Evolutionary conservation across 331 rosid species (phyloP), one percentile per base, ranked within the genome.

Genomic region (Telfairia occidentalis): DNA sequence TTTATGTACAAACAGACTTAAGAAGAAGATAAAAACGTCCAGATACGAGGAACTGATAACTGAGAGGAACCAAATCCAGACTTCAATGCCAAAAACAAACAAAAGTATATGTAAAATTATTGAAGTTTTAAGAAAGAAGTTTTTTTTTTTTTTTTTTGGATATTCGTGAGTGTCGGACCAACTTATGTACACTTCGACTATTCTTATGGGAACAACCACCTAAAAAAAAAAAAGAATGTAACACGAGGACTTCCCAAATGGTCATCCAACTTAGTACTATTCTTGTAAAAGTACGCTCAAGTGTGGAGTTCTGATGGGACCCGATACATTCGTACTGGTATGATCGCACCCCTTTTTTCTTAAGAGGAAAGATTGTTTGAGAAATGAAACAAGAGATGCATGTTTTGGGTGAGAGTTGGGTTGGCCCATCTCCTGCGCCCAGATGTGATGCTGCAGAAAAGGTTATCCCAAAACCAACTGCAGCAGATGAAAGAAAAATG

Each of bases 341-440:
- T 35, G n/a, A n/a, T n/a, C n/a, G n/a, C n/a, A n/a, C n/a, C n/a
- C n/a, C n/a, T n/a, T n/a, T n/a, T n/a, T n/a, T n/a, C n/a, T n/a
- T n/a, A n/a, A n/a, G n/a, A n/a, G n/a, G 21, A 24, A 69, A 43
- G 35, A 7, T 7, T 7, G 37, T 42, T 69, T 12, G 12, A 69
- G 43, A 40, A 19, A 30, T 24, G 54, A 69, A 43, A 69, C 43
- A 40, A 69, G 52, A 70, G 58, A 45, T 70, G n/a, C n/a, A 45
- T 30, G 58, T 28, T 48, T 45, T 7, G 38, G 28, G 57, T 46
- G 73, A 70, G 30, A 46, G 55, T 12, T n/a, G 53, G 5, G 18
- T n/a, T 28, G 75, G 75, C 75, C 75, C 75, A 70, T 70, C 75
- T 45, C 75, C 75, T 45, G 75, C 75, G 1, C 58, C 53, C 58